Percentiles rank a stretch among this genome's conserved stretches.
phyloP scores from a whole-genome alignment of 768 basidiomycete genomes.

The Cyclocybe cylindracea region DNA sequence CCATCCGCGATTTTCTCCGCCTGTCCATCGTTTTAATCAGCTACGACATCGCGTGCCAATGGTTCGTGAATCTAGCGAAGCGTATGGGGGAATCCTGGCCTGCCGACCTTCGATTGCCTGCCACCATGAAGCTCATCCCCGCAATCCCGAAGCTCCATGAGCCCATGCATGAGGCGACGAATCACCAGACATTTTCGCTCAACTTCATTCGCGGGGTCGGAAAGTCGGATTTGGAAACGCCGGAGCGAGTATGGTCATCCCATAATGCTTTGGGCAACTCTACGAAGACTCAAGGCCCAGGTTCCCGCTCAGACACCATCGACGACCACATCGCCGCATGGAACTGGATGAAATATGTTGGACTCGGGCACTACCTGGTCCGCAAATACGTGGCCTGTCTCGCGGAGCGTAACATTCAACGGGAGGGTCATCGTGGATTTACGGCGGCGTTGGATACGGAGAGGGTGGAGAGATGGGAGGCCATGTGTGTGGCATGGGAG shows the following conservation, averaged over 20 bases:
- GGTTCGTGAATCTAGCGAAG: conserved; percentile 14
- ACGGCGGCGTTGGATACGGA: too few species aligned
- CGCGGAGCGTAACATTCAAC: not conserved
- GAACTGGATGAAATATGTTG: conserved; percentile 25
- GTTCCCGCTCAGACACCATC: conserved; percentile 21
- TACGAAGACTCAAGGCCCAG: conserved; percentile 27
- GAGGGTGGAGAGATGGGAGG: conserved; percentile 2
- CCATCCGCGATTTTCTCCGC: not conserved
- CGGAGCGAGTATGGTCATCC: conserved; percentile 24
- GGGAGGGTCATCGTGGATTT: too few species aligned
- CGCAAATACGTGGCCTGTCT: not conserved
- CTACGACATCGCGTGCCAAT: conserved; percentile 24
- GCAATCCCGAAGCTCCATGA: conserved; percentile 34
- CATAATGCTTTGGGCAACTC: conserved; percentile 19
- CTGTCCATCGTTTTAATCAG: not conserved
- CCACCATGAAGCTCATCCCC: conserved; percentile 1
- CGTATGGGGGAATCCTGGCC: conserved; percentile 3
- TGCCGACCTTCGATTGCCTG: not conserved
- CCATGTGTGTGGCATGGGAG: conserved; percentile 3
- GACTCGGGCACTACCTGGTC: conserved; percentile 1
- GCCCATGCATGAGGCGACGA: conserved; percentile 19
- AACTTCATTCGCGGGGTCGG: conserved; percentile 23
- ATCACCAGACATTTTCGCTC: conserved; percentile 23
- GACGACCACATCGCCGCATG: conserved; percentile 22
- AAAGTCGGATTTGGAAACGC: conserved; percentile 24